Evolutionary conservation across 768 basidiomycete genomes (phyloP).

Genomic region (Coprinellus aureogranulatus): DNA sequence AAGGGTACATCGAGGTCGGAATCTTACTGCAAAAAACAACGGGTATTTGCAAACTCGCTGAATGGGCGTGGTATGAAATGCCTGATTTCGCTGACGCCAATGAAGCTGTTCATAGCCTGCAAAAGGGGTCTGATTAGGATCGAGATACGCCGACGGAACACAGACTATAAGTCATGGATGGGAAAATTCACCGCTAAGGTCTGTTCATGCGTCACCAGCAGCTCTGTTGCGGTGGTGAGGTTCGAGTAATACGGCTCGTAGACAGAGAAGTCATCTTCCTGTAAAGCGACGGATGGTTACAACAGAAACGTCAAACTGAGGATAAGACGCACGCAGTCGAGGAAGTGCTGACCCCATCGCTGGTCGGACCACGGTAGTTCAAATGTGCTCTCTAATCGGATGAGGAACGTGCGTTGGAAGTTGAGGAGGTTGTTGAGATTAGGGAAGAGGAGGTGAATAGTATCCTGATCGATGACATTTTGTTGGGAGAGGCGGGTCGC

Average conservation of each 20-base stretch:
- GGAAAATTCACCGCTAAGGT: slow-evolving; percentile 70
- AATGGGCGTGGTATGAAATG: slow-evolving; percentile 97
- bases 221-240: slow-evolving; percentile 81
- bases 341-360: slow-evolving; percentile 83
- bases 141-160: slow-evolving; percentile 26
- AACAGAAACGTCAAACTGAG: slow-evolving; percentile 38
- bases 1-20: slow-evolving; percentile 11
- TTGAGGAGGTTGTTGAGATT: slow-evolving; percentile 93
- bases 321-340: slow-evolving; percentile 68
- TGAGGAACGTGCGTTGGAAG: slow-evolving; percentile 92
- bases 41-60: slow-evolving; percentile 99
- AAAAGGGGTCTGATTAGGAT: slow-evolving; percentile 36
- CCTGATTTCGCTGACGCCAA: slow-evolving; percentile 92
- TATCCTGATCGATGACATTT: slow-evolving; percentile 89
- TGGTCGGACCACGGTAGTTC: slow-evolving; percentile 82
- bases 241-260: slow-evolving; percentile 98
- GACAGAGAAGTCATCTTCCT: slow-evolving; percentile 94
- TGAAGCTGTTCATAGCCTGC: slow-evolving; percentile 78
- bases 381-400: slow-evolving; percentile 82
- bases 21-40: slow-evolving; percentile 80
- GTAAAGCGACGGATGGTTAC: slow-evolving; percentile 46
- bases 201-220: slow-evolving; percentile 83
- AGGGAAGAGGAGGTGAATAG: slow-evolving; percentile 93
- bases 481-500: slow-evolving; percentile 77
- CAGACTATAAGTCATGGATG: slow-evolving; percentile 10